A percentile compares a stretch with the other conserved stretches of the same genome.
These are phyloP conservation scores for Pseudonitzschia multiseries DNA, from an alignment of 108 stramenopile genomes.

Conservation along the genomic window DNA sequence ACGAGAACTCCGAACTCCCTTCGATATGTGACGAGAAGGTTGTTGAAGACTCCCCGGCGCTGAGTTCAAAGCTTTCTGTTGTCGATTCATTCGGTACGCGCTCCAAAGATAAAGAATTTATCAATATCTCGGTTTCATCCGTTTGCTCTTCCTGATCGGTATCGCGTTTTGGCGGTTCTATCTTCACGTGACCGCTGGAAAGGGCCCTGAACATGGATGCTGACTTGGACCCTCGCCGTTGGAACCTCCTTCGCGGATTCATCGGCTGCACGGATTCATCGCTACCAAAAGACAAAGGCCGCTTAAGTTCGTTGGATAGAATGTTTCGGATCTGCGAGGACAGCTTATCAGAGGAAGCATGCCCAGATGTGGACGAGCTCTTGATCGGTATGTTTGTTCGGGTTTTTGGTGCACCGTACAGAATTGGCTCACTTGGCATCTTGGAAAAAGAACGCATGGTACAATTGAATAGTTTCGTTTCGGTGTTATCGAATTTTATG, in stretches of 20 bases:
- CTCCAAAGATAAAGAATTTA: background rate
- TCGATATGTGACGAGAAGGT: background rate
- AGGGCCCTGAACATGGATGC: constrained; percentile 5
- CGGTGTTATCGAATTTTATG: background rate
- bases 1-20: background rate
- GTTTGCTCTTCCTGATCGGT: background rate
- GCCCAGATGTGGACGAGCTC: background rate
- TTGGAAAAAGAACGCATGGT: constrained; percentile 1
- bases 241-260: constrained; percentile 8
- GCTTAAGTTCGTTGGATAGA: background rate
- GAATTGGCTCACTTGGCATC: background rate
- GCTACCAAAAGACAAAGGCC: background rate
- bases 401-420: background rate
- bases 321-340: background rate
- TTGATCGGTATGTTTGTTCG: background rate
- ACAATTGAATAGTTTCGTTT: background rate
- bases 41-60: background rate
- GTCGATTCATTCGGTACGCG: background rate
- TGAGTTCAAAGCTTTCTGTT: background rate
- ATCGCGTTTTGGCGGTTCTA: background rate
- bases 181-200: background rate
- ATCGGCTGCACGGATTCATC: constrained; percentile 1
- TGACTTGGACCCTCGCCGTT: constrained; percentile 5
- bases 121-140: background rate
- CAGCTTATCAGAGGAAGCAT: background rate